phyloP scores from a whole-genome alignment of 257 asterid species.

The Rubia yunnanensis region DNA sequence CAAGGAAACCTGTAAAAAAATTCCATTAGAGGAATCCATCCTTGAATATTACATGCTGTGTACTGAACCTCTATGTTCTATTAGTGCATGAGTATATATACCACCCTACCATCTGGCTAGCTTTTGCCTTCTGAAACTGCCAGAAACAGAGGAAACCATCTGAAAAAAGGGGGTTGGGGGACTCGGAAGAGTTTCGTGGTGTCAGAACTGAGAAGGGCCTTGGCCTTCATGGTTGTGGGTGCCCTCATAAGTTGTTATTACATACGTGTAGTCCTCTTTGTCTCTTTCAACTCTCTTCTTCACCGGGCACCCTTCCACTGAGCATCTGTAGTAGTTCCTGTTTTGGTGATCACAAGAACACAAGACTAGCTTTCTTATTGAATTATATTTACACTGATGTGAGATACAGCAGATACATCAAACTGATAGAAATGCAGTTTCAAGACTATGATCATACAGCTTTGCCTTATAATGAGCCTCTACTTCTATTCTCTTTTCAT shows the following conservation, averaged over 20 bases:
- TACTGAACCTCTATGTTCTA: conserved; percentile 2
- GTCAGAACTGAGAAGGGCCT: conserved; percentile 39
- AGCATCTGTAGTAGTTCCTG: conserved; percentile 89
- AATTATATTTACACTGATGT: not conserved
- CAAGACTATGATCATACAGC: not conserved
- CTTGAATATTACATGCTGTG: not conserved
- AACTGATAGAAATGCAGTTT: not conserved
- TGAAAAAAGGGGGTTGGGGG: not conserved
- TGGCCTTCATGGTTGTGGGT: conserved; percentile 75
- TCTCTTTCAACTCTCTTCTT: conserved; percentile 89
- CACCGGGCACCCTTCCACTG: conserved; percentile 74
- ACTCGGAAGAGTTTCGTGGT: not conserved
- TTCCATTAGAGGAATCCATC: conserved; percentile 1
- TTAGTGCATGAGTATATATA: not conserved
- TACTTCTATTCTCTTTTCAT: too few species aligned
- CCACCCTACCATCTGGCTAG: not conserved
- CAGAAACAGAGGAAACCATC: conserved; percentile 7
- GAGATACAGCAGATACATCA: not conserved
- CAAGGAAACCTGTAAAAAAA: not conserved
- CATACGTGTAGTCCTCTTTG: conserved; percentile 65
- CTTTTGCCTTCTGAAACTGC: conserved; percentile 7
- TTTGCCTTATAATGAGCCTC: not conserved
- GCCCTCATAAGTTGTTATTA: conserved; percentile 81
- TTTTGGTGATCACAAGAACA: conserved; percentile 4
- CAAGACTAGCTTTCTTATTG: not conserved